Conservation (phyloP, 257 asterid species). For the Fraxinus pennsylvanica region DNA sequence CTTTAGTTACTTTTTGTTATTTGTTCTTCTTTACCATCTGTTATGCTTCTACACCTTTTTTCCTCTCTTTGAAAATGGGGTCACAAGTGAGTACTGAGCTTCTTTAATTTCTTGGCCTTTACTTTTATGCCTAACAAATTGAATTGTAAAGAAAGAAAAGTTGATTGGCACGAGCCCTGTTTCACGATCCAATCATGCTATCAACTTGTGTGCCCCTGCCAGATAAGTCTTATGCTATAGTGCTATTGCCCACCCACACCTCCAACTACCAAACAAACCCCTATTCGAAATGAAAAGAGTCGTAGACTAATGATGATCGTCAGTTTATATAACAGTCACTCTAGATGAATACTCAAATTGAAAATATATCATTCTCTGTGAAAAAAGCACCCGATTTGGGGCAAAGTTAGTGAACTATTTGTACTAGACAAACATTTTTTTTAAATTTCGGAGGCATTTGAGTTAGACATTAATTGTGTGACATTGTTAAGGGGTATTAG, state of each 20-base stretch:
- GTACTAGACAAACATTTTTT: not conserved
- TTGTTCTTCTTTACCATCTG: constrained; percentile 43
- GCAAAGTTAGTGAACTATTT: not conserved
- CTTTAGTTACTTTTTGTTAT: constrained; percentile 34
- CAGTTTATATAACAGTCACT: too few species aligned
- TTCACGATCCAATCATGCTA: constrained; percentile 70
- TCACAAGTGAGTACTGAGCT: constrained; percentile 35
- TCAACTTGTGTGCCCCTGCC: constrained; percentile 60
- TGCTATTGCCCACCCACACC: constrained; percentile 28
- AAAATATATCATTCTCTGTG: not conserved
- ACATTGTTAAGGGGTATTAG: not conserved
- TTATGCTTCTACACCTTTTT: constrained; percentile 33
- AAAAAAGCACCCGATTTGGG: not conserved
- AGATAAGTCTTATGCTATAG: constrained; percentile 40
- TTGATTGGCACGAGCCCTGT: constrained; percentile 69
- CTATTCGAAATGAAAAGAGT: not conserved
- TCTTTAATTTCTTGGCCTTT: constrained; percentile 46
- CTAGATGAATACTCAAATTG: not conserved
- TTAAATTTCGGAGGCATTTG: too few species aligned
- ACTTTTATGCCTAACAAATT: constrained; percentile 53
- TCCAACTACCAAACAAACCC: constrained; percentile 35
- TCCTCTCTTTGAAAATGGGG: constrained; percentile 36
- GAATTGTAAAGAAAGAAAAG: constrained; percentile 45
- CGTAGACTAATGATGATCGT: too few species aligned
- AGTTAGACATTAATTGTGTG: too few species aligned